These are phyloP conservation scores for Sclerotinia borealis DNA, from an alignment of 2,329 filamentous ascomycete species.

Conservation along the genomic window DNA sequence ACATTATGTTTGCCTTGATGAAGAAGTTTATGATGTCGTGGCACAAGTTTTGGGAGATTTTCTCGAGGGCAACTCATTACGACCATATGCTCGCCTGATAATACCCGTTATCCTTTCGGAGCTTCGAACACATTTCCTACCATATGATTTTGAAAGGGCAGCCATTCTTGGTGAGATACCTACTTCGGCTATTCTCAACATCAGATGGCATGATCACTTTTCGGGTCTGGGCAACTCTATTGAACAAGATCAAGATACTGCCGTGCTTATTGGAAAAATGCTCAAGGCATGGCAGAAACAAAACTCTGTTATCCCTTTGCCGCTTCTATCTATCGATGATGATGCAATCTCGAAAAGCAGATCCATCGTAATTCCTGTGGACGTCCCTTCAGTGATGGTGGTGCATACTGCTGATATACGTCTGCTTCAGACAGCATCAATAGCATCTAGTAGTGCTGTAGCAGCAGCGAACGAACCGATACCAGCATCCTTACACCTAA, in stretches of 20 bases:
- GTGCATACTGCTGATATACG: slow-evolving; percentile 72
- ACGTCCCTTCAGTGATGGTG: slow-evolving; percentile 76
- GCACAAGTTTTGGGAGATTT: slow-evolving; percentile 38
- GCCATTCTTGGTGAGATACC: slow-evolving; percentile 47
- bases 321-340: slow-evolving; percentile 21
- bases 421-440: slow-evolving; percentile 38
- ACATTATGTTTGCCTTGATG: slow-evolving; percentile 69
- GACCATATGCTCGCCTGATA: slow-evolving; percentile 43
- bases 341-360: slow-evolving; percentile 39
- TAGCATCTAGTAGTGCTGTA: slow-evolving; percentile 34
- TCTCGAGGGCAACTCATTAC: slow-evolving; percentile 38
- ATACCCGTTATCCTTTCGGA: slow-evolving; percentile 40
- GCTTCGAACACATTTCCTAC: slow-evolving; percentile 40
- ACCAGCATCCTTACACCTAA: slow-evolving; percentile 53
- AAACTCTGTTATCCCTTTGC: slow-evolving; percentile 22
- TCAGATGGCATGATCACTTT: slow-evolving; percentile 46
- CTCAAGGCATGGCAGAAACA: slow-evolving; percentile 27
- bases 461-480: slow-evolving; percentile 60
- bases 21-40: slow-evolving; percentile 57
- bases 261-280: slow-evolving; percentile 21
- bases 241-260: slow-evolving; percentile 26
- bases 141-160: slow-evolving; percentile 50
- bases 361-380: slow-evolving; percentile 80
- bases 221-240: slow-evolving; percentile 40
- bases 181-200: slow-evolving; percentile 41